Evolutionary conservation across 2,329 filamentous ascomycete genomes (phyloP).

Genomic region (Monosporascus sp.): DNA sequence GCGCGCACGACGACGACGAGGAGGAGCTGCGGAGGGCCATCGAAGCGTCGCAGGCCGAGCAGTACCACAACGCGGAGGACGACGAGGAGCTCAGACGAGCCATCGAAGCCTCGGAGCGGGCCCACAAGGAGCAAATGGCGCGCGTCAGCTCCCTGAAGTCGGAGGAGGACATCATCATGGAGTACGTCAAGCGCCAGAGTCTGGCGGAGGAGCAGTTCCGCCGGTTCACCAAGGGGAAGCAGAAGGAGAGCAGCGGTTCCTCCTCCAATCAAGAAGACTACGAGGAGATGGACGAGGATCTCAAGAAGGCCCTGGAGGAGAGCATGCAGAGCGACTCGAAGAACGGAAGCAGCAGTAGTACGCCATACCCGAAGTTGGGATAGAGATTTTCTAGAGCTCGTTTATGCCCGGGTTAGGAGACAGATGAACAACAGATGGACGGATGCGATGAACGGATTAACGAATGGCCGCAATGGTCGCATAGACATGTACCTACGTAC

Average conservation of each 20-base stretch:
- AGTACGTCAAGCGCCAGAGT: conserved; percentile 75
- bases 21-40: conserved; percentile 35
- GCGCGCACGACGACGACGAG: conserved; percentile 19
- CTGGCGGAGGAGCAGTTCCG: conserved; percentile 59
- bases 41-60: conserved; percentile 32
- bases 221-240: conserved; percentile 31
- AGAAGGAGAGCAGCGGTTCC: conserved; percentile 17
- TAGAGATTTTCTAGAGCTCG: too few relatives aligned
- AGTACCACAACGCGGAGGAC: conserved; percentile 22
- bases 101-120: conserved; percentile 41
- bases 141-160: conserved; percentile 39
- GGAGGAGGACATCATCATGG: conserved; percentile 69
- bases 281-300: conserved; percentile 48
- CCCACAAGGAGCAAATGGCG: conserved; percentile 38
- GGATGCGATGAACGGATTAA: too few relatives aligned
- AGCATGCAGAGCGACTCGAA: conserved; percentile 36
- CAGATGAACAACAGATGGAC: too few relatives aligned
- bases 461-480: too few relatives aligned
- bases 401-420: too few relatives aligned
- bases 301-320: conserved; percentile 49
- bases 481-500: too few relatives aligned
- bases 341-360: too few relatives aligned
- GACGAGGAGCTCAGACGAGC: conserved; percentile 43
- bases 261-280: conserved; percentile 16
- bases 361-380: too few relatives aligned